These are phyloP conservation scores for Globisporangium cylindrosporum DNA, from an alignment of 352 stramenopile species.

Conservation along the genomic window DNA sequence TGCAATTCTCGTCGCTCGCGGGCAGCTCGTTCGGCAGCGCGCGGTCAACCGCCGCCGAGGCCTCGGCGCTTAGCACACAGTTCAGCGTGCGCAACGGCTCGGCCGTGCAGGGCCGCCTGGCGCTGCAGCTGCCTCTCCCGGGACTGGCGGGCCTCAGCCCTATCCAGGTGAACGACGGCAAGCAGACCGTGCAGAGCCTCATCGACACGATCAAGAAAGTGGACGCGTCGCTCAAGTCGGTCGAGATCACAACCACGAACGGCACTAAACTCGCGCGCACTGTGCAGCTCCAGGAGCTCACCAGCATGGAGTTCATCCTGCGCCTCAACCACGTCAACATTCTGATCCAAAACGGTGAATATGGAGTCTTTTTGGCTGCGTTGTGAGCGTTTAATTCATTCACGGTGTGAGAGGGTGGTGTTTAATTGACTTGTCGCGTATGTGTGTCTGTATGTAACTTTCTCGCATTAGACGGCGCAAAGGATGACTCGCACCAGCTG, in stretches of 20 bases:
- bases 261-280: conserved; percentile 67
- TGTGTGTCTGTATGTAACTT: neutral
- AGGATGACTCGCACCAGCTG: conserved; percentile 27
- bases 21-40: neutral
- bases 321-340: conserved; percentile 68
- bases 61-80: conserved; percentile 25
- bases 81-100: conserved; percentile 51
- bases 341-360: conserved; percentile 42
- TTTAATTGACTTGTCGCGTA: neutral
- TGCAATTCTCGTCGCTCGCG: conserved; percentile 8
- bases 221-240: conserved; percentile 56
- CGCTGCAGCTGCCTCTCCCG: conserved; percentile 61
- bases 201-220: conserved; percentile 48
- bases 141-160: conserved; percentile 49
- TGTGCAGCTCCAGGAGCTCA: conserved; percentile 58
- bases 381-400: neutral
- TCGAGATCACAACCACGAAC: conserved; percentile 65
- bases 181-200: conserved; percentile 45
- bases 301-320: conserved; percentile 64
- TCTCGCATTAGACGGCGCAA: conserved; percentile 22
- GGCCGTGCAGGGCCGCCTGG: conserved; percentile 33
- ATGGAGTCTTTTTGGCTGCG: neutral
- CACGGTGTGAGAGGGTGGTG: neutral
- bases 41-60: neutral
- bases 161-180: conserved; percentile 36